Evolutionary conservation across 306 rosid genomes (phyloP), one percentile per base, ranked within the genome.

Genomic region (Rubus parviflorus): DNA sequence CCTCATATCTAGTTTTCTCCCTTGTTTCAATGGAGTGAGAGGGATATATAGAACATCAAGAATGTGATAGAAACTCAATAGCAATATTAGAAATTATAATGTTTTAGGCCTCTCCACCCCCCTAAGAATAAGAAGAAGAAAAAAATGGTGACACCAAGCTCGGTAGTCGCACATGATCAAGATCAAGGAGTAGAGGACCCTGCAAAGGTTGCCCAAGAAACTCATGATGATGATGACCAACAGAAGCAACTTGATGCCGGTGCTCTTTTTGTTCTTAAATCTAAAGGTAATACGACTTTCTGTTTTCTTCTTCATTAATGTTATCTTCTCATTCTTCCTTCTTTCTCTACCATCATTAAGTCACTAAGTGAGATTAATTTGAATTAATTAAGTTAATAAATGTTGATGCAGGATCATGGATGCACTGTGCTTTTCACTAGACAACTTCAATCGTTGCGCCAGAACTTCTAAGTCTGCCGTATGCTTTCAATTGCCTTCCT

Each of bases 361-460:
- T 53, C 23, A 19, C 10, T 53, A 10, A 53, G 7, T 17, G 35
- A 30, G 35, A 30, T 54, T n/a, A 7, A 54, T 54, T 54, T 19
- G 62, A 56, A 2, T 56, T 56, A 20, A 56, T 56, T 3, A n/a
- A 20, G 6, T 3, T 30, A 30, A 30, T 30, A 30, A 30, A 30
- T 30, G 35, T 30, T 60, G 65, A 43, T 78, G 68, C 16, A 91
- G 94, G 97, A 54, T 88, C 97, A 25, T 93, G 98, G 98, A 7
- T 86, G 73, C 98, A 93, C 57, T 72, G 90, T 74, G 96, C 97
- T 19, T 91, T 88, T 86, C 98, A 93, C 73, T 86, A 90, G 77
- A 87, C 97, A 41, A 91, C 97, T 0, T 88, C 98, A 40, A 93
- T 93, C 0, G 98, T 91, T 19, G 98, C 96, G 0, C 97, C 98